phyloP scores from a whole-genome alignment of 2,329 filamentous ascomycete genomes.

The Nakataea oryzae region DNA sequence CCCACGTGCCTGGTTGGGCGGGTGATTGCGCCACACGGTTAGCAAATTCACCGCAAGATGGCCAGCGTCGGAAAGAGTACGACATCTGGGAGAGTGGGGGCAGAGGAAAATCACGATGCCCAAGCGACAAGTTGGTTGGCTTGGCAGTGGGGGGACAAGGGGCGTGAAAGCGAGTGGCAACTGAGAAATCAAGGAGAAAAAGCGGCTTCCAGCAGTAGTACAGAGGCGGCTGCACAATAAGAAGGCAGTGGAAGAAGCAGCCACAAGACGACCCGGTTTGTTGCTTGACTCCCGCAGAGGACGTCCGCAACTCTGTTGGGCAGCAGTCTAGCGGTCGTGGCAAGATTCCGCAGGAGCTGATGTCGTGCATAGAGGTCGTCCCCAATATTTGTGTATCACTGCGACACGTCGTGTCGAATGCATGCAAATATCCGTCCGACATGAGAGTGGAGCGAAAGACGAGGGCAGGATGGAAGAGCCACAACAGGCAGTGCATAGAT shows the following conservation, averaged over 20 bases:
- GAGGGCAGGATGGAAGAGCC: not conserved
- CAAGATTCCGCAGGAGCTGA: not conserved
- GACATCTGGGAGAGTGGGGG: not conserved
- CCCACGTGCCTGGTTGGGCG: conserved; percentile 52
- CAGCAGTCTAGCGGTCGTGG: not conserved
- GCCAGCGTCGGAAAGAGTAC: not conserved
- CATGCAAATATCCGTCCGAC: not conserved
- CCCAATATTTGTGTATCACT: not conserved
- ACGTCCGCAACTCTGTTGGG: not conserved
- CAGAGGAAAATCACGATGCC: not conserved
- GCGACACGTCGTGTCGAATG: not conserved
- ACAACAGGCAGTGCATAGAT: not conserved
- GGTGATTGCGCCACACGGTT: not conserved
- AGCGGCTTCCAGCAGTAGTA: not conserved
- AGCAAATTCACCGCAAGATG: not conserved
- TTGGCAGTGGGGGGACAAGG: not conserved
- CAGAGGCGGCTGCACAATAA: not conserved
- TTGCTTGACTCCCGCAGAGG: not conserved
- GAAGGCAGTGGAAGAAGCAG: not conserved
- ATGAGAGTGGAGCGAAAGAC: not conserved
- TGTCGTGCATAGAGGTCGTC: not conserved
- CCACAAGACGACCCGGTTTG: not conserved
- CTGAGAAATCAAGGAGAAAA: not conserved
- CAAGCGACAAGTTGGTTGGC: not conserved
- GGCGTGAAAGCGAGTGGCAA: not conserved